A percentile compares a stretch with the other conserved stretches of the same genome.
Evolutionary conservation across 2,329 filamentous ascomycete genomes (phyloP).

Genomic region (Neofusicoccum umdonicola): DNA sequence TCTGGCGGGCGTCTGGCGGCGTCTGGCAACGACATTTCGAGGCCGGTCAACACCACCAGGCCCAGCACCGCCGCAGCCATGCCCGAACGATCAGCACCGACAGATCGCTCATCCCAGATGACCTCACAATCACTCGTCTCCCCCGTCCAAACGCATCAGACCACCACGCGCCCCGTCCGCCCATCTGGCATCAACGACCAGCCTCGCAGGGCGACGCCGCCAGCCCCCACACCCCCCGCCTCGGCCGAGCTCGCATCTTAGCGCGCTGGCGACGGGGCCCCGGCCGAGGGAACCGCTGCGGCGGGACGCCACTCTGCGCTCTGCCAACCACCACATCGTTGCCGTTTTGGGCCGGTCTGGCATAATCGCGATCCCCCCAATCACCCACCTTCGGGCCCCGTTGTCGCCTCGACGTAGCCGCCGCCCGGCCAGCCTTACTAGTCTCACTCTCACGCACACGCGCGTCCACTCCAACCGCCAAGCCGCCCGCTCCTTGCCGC

Average conservation of each 20-base stretch:
- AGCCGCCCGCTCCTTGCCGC: neutral
- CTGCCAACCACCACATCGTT: constrained; percentile 5
- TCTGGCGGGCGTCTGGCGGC: neutral
- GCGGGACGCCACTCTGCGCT: too few relatives aligned
- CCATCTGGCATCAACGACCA: neutral
- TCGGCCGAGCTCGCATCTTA: neutral
- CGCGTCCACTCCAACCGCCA: neutral
- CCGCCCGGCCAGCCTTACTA: neutral
- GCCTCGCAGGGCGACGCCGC: too few relatives aligned
- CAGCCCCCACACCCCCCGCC: neutral
- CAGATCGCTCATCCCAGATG: neutral
- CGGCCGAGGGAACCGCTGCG: neutral
- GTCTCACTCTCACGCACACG: neutral
- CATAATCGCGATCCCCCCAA: neutral
- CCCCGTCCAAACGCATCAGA: neutral
- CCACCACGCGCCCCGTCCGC: neutral
- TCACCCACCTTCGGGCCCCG: neutral
- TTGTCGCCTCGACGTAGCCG: neutral
- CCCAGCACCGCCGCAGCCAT: neutral
- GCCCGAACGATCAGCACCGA: neutral
- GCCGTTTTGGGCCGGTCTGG: neutral
- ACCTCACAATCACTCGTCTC: neutral
- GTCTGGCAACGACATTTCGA: neutral
- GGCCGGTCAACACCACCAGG: neutral
- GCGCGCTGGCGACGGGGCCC: neutral